Conservation (phyloP, 1,284 basidiomycete genomes). For the Trametes pubescens region DNA sequence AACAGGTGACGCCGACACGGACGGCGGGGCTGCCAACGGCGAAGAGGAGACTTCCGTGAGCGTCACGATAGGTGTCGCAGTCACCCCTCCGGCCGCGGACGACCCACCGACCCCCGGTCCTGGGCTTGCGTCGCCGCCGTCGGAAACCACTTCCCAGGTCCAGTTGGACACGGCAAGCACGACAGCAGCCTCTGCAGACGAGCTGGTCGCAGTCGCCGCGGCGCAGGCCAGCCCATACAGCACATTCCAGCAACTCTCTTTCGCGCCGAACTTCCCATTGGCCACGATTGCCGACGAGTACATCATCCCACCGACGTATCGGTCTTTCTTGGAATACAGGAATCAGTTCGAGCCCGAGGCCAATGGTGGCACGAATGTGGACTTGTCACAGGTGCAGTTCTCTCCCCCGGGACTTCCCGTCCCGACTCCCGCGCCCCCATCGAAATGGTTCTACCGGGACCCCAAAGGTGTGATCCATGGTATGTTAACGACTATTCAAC, state of each 20-base stretch:
- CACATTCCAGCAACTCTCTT: conserved; percentile 87
- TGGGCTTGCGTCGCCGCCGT: conserved; percentile 24
- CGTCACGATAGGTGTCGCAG: conserved; percentile 69
- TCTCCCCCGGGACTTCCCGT: conserved; percentile 80
- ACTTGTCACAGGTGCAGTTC: conserved; percentile 71
- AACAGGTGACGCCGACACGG: conserved; percentile 47
- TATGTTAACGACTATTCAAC: conserved; percentile 39
- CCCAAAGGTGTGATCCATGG: conserved; percentile 82
- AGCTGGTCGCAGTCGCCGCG: conserved; percentile 71
- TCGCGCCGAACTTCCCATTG: conserved; percentile 84
- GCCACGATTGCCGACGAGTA: conserved; percentile 89
- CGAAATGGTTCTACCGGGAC: conserved; percentile 82
- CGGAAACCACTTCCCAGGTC: conserved; percentile 33
- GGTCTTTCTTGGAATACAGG: conserved; percentile 76
- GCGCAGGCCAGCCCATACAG: conserved; percentile 83
- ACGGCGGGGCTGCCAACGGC: conserved; percentile 47
- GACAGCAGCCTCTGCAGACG: conserved; percentile 56
- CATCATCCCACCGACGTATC: conserved; percentile 87
- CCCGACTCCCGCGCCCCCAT: conserved; percentile 68
- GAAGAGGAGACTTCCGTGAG: conserved; percentile 70
- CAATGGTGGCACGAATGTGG: conserved; percentile 50
- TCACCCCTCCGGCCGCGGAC: conserved; percentile 44
- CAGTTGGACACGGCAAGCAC: conserved; percentile 31
- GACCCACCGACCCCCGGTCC: conserved; percentile 24
- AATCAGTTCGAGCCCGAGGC: conserved; percentile 64